phyloP scores from a whole-genome alignment of 1,139 yeast species.

The Yamadazyma spencermartinsiae region DNA sequence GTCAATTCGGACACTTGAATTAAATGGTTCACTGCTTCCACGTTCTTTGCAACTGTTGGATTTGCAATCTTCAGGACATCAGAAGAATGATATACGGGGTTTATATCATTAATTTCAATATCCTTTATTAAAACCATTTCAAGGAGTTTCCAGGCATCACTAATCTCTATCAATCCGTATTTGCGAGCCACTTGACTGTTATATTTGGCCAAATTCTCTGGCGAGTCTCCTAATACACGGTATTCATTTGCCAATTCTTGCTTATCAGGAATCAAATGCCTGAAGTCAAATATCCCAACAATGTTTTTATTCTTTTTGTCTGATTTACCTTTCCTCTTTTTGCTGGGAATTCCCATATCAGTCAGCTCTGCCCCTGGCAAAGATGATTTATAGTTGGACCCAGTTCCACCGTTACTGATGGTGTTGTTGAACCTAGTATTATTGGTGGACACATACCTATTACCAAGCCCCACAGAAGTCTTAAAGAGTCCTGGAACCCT shows the following conservation, averaged over 20 bases:
- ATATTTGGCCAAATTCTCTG: slow-evolving; percentile 63
- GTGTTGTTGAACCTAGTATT: slow-evolving; percentile 7
- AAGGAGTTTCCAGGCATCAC: slow-evolving; percentile 78
- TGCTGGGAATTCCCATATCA: slow-evolving; percentile 13
- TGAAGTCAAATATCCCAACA: slow-evolving; percentile 66
- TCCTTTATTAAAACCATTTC: slow-evolving; percentile 44
- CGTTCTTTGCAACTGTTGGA: slow-evolving; percentile 13
- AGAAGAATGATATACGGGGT: slow-evolving; percentile 16
- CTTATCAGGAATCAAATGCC: slow-evolving; percentile 72
- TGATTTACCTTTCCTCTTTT: slow-evolving; percentile 16
- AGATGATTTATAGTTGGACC: slow-evolving; percentile 17
- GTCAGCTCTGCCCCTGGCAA: slow-evolving; percentile 16
- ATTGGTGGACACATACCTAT: slow-evolving; percentile 21
- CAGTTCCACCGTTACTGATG: slow-evolving; percentile 26
- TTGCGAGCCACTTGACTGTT: slow-evolving; percentile 73
- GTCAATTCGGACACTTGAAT: slow-evolving; percentile 18
- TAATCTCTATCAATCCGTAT: slow-evolving; percentile 60
- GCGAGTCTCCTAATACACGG: slow-evolving; percentile 63
- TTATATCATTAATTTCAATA: slow-evolving; percentile 18
- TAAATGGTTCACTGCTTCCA: slow-evolving; percentile 21
- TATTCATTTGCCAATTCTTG: slow-evolving; percentile 78
- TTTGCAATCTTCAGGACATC: slow-evolving; percentile 10
- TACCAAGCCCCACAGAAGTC: slow-evolving; percentile 42
- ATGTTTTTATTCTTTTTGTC: slow-evolving; percentile 44
- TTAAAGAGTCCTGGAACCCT: slow-evolving; percentile 47